Evolutionary conservation across 2,329 filamentous ascomycete genomes (phyloP), one percentile per base, ranked within the genome.

Genomic region (Sclerotinia sclerotiorum): DNA sequence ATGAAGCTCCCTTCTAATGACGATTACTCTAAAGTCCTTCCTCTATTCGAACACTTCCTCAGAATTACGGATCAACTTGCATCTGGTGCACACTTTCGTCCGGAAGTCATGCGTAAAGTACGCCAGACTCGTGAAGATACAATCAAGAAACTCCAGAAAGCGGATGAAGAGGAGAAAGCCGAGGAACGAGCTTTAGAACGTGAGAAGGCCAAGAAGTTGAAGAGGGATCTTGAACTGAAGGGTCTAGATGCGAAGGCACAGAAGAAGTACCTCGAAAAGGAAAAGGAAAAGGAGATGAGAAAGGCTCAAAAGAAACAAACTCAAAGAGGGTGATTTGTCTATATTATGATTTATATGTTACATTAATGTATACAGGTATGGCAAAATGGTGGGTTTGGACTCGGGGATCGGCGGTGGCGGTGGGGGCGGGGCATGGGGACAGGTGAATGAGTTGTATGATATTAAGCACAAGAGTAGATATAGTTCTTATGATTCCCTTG

Each of bases 71-170:
- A 99, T 78, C 83, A 86, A 73, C 90, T 99, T 61, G 93, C 90
- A 68, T 82, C 87, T 68, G 81, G 81, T 35, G 94, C 88, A 15
- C 94, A 92, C 80, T 97, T 97, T 88, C 92, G 95, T 17, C 88
- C 92, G 49, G 92, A 98, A 83, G 93, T 97, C 46, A 82, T 90
- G 78, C 92, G 92, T 79, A 97, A 96, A 84, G 85, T 99, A 73
- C 88, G 88, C 76, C 83, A 83, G 70, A 89, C 89, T 46, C 93
- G 95, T 72, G 94, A 98, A 55, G 89, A 92, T 68, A 89, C 92
- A 76, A 86, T 91, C 75, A 86, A 86, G 77, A 91, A 91, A 82
- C 88, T 99, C 76, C 88, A 90, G 79, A 93, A 91, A 81, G 82
- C 86, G 0, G 87, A 90, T 66, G 93, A 97, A 72, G 92, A 92